Base-by-base conservation (phyloP, 2,329 filamentous ascomycete genomes). In the Aaosphaeria arxii region DNA sequence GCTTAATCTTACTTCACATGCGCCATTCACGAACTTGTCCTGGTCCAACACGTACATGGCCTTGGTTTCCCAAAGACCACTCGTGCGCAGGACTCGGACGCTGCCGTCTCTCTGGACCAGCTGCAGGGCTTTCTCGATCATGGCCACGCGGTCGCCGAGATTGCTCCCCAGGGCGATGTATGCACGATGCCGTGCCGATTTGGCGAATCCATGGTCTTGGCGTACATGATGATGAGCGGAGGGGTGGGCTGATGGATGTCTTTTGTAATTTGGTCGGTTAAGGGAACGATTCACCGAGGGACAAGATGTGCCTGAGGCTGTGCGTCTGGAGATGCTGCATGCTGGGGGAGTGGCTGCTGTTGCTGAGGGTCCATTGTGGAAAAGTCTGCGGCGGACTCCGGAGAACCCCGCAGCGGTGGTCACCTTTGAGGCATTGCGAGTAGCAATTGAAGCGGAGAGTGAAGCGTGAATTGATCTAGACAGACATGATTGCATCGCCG, bases 1-100 rank as follows among this genome's bases (percentile, higher is more conserved):
- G 13, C 9, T 17, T 41, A 33, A 39, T 76, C 83, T 67, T 70
- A 95, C 91, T 84, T 95, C 89, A 69, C 90, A 96, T 48, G 86
- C 91, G 17, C 91, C 94, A 66, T 99, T 99, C 42, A 96, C 75
- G 65, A 99, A 99, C 30, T 83, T 82, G 53, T 85, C 85, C 69
- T 99, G 94, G 54, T 96, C 87, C 53, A 88, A 75, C 54, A 96
- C 88, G 71, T 99, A 99, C 94, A 99, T 99, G 24, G 94, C 90
- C 59, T 89, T 85, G 4, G 92, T 99, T 74, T 97, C 91, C 81
- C 94, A 99, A 3, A 99, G 77, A 52, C 85, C 87, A 69, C 92
- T 97, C 0, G 92, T 96, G 59, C 86, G 80, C 61, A 83, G 79
- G 36, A 99, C 81, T 45, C 73, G 82, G 64, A 97, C 89, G 32